Conservation (phyloP, 208 protist species). For the Naegleria fowleri region DNA sequence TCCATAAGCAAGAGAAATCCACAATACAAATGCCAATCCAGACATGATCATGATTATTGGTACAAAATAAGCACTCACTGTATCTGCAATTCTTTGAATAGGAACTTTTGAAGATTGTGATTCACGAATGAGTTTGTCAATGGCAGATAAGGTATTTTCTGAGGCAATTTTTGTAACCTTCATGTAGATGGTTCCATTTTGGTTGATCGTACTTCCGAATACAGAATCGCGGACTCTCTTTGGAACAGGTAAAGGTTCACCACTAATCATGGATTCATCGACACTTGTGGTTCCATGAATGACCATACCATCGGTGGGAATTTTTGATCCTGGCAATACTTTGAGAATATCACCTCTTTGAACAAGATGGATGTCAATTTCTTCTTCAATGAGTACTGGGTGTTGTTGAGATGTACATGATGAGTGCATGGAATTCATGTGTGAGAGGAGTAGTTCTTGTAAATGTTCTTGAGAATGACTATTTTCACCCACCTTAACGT, state of each 20-base stretch:
- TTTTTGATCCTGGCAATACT: conserved; percentile 66
- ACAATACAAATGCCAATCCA: conserved; percentile 74
- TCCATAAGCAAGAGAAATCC: conserved; percentile 63
- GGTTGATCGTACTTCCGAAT: conserved; percentile 49
- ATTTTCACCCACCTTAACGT: too few relatives aligned
- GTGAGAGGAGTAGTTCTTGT: not conserved
- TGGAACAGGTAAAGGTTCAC: conserved; percentile 69
- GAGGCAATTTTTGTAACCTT: conserved; percentile 19
- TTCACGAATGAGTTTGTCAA: conserved; percentile 87
- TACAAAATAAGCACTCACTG: conserved; percentile 82
- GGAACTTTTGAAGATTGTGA: conserved; percentile 89
- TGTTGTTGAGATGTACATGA: conserved; percentile 39
- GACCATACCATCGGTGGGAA: conserved; percentile 84
- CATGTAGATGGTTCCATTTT: conserved; percentile 3
- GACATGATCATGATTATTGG: conserved; percentile 76
- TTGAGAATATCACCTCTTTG: conserved; percentile 60
- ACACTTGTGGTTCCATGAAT: conserved; percentile 65
- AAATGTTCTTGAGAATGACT: not conserved
- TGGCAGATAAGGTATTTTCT: conserved; percentile 81
- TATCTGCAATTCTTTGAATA: conserved; percentile 82
- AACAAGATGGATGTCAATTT: conserved; percentile 50
- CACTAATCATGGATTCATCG: conserved; percentile 90
- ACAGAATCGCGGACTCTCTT: conserved; percentile 47
- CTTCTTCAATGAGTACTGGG: conserved; percentile 32
- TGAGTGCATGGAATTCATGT: conserved; percentile 43